These are phyloP conservation scores for Sanghuangporus baumii DNA, from an alignment of 1,284 basidiomycete species.

Conservation along the genomic window DNA sequence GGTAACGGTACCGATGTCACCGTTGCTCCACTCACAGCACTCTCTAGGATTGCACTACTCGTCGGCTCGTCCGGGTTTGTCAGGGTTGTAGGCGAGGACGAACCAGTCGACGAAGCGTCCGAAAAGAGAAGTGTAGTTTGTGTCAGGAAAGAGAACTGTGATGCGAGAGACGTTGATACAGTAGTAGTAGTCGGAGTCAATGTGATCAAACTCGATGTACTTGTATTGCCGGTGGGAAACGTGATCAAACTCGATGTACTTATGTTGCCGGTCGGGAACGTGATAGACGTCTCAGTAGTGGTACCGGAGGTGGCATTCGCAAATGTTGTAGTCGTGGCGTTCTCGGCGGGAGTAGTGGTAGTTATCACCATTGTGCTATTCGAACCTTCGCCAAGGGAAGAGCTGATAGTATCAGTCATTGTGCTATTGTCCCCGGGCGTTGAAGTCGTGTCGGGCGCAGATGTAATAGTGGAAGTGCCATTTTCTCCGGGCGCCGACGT, in stretches of 20 bases:
- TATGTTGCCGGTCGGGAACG: background rate
- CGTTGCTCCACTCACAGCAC: slow-evolving; percentile 25
- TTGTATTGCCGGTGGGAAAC: slow-evolving; percentile 14
- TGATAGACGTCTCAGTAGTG: slow-evolving; percentile 5
- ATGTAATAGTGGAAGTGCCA: background rate
- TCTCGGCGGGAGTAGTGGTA: background rate
- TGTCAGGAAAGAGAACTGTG: slow-evolving; percentile 34
- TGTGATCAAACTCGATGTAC: slow-evolving; percentile 9
- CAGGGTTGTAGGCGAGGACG: slow-evolving; percentile 27
- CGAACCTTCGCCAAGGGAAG: background rate
- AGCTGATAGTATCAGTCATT: background rate
- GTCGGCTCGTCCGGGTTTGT: slow-evolving; percentile 51
- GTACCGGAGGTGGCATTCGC: background rate
- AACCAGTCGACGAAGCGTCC: slow-evolving; percentile 25
- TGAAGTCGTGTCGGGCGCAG: background rate
- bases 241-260: background rate
- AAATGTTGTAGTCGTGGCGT: background rate
- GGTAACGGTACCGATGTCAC: slow-evolving; percentile 41
- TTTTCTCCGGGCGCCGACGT: background rate
- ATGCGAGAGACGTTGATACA: slow-evolving; percentile 12
- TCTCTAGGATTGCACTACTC: slow-evolving; percentile 33
- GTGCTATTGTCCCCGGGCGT: background rate
- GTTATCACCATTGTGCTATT: background rate
- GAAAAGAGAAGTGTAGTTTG: slow-evolving; percentile 39
- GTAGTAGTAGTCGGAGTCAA: background rate